Evolutionary conservation across 208 protist species (phyloP).

Genomic region (Lotmaria passim): DNA sequence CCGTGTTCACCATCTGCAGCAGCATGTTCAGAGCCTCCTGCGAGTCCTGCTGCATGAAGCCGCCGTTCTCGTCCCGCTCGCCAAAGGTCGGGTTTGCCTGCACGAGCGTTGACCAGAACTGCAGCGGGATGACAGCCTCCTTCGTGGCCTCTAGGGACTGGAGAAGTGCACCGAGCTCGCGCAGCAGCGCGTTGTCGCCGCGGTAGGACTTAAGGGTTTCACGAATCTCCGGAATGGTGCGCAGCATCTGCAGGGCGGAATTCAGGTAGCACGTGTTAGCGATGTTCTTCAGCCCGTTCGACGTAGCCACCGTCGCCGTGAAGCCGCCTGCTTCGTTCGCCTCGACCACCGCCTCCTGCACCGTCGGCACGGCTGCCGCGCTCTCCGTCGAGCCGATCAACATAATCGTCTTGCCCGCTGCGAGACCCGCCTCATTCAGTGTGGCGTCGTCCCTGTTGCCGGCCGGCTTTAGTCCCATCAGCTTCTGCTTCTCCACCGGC

Average conservation of each 20-base stretch:
- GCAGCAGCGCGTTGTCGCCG: conserved; percentile 45
- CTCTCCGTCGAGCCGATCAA: conserved; percentile 74
- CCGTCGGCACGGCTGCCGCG: conserved; percentile 27
- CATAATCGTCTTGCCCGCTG: conserved; percentile 73
- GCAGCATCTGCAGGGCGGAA: conserved; percentile 83
- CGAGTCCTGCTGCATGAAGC: conserved; percentile 87
- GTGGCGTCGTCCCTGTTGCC: conserved; percentile 36
- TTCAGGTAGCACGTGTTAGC: conserved; percentile 93
- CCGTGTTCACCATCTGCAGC: conserved; percentile 42
- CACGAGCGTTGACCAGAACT: conserved; percentile 61
- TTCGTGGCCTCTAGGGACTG: conserved; percentile 46
- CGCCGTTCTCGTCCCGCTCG: conserved; percentile 62
- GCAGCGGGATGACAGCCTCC: conserved; percentile 47
- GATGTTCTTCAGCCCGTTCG: conserved; percentile 77
- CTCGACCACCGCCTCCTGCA: conserved; percentile 23
- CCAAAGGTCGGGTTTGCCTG: conserved; percentile 61
- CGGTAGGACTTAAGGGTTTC: conserved; percentile 41
- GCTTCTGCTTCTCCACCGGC: conserved; percentile 83
- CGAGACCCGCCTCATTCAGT: conserved; percentile 47
- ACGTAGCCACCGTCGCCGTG: conserved; percentile 14
- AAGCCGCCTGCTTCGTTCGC: conserved; percentile 27
- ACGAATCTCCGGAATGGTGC: conserved; percentile 71
- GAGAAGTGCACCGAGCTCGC: conserved; percentile 43
- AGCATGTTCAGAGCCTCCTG: conserved; percentile 78
- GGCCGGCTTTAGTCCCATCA: conserved; percentile 71